Evolutionary conservation across 345 rosid species (phyloP), one percentile per base, ranked within the genome.

Genomic region (Pelargonium nanum): DNA sequence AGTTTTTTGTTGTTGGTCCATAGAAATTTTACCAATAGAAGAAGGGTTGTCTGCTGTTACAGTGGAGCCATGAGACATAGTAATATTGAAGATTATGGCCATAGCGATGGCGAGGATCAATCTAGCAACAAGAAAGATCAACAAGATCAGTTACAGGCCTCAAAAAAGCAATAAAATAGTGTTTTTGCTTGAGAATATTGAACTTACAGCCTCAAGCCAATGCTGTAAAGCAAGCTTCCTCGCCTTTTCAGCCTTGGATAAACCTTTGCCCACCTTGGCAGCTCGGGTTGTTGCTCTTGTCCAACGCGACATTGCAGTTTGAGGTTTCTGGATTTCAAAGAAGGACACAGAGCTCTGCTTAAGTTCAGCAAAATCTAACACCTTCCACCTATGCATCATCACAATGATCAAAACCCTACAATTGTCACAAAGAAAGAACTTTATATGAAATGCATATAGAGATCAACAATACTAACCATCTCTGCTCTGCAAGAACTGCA

Each of bases 161-260:
- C n/a, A 5, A 26, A 48, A 50, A 21, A 62, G 26, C 4, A 57
- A 55, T 10, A 15, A 17, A 6, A 45, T 19, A 53, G 19, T 58
- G 22, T 21, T 13, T 50, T 32, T 34, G 45, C 5, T 54, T 12
- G 56, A 54, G 24, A 19, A 63, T 19, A 26, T 17, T n/a, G 51
- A 51, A 78, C 97, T 76, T 77, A 93, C 99, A 4, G 99, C 99
- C 72, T 90, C 99, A 64, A 93, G 97, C 99, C 97, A 93, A 68
- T 93, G 97, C 66, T 88, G 90, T 59, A 78, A 67, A 65, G 91
- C 86, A 71, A 90, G 85, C 69, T 84, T 87, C 57, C 68, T 89
- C 72, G 96, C 99, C 59, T 77, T 86, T 57, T 79, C 91, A 57
- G 88, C 88, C 89, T 88, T 88, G 4, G 87, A 85, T 63, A 94